phyloP scores from a whole-genome alignment of 148 eudicot genomes.

The Camellia lanceoleosa region DNA sequence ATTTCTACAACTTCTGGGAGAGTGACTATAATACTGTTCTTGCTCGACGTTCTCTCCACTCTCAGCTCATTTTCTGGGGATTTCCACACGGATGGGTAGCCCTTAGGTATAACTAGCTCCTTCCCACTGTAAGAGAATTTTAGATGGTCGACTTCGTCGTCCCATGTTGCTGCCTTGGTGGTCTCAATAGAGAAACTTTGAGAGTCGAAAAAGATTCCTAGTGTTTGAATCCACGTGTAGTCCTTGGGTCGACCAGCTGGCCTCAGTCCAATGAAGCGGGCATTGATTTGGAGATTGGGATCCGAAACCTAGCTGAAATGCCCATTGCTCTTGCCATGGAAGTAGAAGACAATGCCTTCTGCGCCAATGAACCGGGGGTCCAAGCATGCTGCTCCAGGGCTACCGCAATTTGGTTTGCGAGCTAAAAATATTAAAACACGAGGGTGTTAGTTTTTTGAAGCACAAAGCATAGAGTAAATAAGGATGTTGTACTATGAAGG shows the following conservation, averaged over 20 bases:
- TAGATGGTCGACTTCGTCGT: conserved; percentile 23
- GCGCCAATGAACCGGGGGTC: too few relatives aligned
- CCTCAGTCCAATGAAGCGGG: too few relatives aligned
- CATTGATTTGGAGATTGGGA: too few relatives aligned
- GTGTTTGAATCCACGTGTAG: too few relatives aligned
- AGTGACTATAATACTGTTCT: conserved; percentile 24
- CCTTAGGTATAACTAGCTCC: conserved; percentile 10
- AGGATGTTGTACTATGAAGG: neutral
- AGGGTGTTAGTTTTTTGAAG: neutral
- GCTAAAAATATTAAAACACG: too few relatives aligned
- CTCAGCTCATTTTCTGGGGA: conserved; percentile 23
- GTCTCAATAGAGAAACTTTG: conserved; percentile 23
- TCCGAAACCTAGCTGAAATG: too few relatives aligned
- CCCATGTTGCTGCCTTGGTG: conserved; percentile 25
- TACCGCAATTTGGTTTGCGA: too few relatives aligned
- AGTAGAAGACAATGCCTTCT: too few relatives aligned
- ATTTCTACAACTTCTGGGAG: conserved; percentile 23
- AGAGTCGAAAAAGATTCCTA: too few relatives aligned
- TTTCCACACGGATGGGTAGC: conserved; percentile 21
- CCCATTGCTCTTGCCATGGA: too few relatives aligned
- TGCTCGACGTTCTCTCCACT: conserved; percentile 25
- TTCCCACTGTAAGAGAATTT: conserved; percentile 21
- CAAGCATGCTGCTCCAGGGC: too few relatives aligned
- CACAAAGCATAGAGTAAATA: neutral
- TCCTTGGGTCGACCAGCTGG: too few relatives aligned